Conservation (phyloP, 2,329 filamentous ascomycete species). For the Colletotrichum cordylinicola region DNA sequence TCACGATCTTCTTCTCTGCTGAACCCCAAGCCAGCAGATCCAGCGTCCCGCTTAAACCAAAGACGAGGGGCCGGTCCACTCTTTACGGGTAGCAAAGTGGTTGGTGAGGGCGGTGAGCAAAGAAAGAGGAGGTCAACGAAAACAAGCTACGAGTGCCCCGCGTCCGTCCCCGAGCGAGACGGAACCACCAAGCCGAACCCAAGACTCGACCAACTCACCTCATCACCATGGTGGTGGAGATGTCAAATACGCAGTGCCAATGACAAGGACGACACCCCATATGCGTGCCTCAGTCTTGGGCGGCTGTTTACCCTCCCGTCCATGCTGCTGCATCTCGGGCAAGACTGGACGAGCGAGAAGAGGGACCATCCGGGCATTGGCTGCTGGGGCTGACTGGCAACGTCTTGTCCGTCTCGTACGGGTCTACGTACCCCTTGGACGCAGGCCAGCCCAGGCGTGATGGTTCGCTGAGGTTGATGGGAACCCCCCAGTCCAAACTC, state of each 20-base stretch:
- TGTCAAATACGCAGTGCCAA: neutral
- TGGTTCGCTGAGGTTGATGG: neutral
- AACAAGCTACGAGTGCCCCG: neutral
- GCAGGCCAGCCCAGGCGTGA: neutral
- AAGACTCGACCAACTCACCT: neutral
- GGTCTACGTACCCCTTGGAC: neutral
- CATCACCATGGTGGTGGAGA: neutral
- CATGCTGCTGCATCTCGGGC: neutral
- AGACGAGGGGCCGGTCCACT: neutral
- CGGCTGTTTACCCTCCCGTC: conserved; percentile 13
- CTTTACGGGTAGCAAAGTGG: conserved; percentile 15
- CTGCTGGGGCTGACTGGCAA: neutral
- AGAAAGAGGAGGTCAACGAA: neutral
- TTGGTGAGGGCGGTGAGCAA: conserved; percentile 14
- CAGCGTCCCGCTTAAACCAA: neutral
- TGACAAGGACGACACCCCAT: neutral
- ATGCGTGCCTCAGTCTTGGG: neutral
- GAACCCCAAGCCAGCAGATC: conserved; percentile 3
- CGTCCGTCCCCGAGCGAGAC: conserved; percentile 6
- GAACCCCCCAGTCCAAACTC: neutral
- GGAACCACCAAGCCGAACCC: conserved; percentile 1
- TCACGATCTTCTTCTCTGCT: neutral
- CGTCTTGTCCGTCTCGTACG: neutral
- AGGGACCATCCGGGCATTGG: neutral
- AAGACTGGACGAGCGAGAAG: neutral